Evolutionary conservation across 192 early-diverging fungal genomes (phyloP), one percentile per base, ranked within the genome.

Genomic region (Coemansia sp.): DNA sequence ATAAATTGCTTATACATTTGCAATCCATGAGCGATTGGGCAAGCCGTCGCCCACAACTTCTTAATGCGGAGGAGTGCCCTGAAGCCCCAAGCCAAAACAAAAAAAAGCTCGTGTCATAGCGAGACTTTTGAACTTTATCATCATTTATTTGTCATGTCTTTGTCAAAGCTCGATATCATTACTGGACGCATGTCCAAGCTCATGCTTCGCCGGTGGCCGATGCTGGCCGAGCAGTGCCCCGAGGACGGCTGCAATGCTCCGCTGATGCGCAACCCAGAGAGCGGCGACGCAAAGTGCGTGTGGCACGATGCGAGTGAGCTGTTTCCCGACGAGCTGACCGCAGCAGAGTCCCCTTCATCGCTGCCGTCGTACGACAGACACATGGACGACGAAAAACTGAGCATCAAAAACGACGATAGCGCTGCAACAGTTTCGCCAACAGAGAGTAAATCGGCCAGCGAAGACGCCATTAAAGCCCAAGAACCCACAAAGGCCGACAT

Each of bases 171-270:
- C 1, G 70, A 82, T 67, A 60, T 62, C 14, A 53, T 82, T 31
- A 76, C 79, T 1, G 64, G 61, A 14, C 74, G 79, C 36, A 63
- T 82, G 74, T 76, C 79, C 39, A 70, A 64, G 74, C 70, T 82
- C 24, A 82, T 82, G 79, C 67, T 76, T 4, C 76, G 66, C 37
- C 66, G 79, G 56, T 82, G 79, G 79, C 27, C 79, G 10, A 82
- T 82, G 79, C 74, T 82, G 8, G 79, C 74, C 5, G 79, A 82
- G 14, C 37, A 64, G 36, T 82, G 79, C 25, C 12, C 39, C 0
- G 43, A 54, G 5, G 70, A 70, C 25, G 67, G 70, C 17, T 82
- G 79, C 70, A 61, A 57, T 17, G 53, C 67, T 3, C 79, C 79
- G 38, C 37, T 82, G 54, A 82, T 82, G 79, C 70, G 79, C 29